phyloP scores from a whole-genome alignment of 345 rosid species.

The Corymbia maculata region DNA sequence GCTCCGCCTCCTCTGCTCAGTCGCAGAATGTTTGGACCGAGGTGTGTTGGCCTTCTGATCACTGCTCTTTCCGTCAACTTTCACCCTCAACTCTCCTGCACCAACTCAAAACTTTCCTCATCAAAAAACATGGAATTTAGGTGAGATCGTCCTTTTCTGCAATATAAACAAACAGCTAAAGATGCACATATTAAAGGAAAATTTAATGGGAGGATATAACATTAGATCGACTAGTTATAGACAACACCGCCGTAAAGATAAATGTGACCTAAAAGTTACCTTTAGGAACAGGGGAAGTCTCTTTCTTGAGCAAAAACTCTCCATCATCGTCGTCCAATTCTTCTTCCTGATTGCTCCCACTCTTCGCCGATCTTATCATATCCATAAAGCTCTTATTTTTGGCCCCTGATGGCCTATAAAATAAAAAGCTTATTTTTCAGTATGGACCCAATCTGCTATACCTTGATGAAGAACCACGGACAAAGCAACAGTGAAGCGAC shows the following conservation, averaged over 20 bases:
- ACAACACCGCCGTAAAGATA: not conserved
- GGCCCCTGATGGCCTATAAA: constrained; percentile 43
- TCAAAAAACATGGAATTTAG: not conserved
- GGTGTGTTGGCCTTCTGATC: constrained; percentile 88
- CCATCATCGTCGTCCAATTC: constrained; percentile 74
- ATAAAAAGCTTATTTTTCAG: not conserved
- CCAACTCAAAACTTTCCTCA: not conserved
- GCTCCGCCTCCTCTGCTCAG: constrained; percentile 96
- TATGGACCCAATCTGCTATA: not conserved
- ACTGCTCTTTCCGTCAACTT: constrained; percentile 50
- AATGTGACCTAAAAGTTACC: constrained; percentile 18
- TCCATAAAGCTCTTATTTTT: constrained; percentile 84
- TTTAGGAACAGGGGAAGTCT: constrained; percentile 41
- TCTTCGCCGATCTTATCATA: constrained; percentile 79
- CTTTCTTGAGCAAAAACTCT: constrained; percentile 60
- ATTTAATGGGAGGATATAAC: not conserved
- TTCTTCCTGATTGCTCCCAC: constrained; percentile 35
- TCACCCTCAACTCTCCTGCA: constrained; percentile 55
- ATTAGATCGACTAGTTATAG: not conserved
- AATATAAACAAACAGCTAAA: not conserved
- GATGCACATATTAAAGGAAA: not conserved
- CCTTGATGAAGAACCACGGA: not conserved
- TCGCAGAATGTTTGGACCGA: constrained; percentile 96
- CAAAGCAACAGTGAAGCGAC: not conserved
- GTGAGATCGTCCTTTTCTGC: not conserved